Base-by-base conservation (phyloP, 306 rosid genomes). In the Vachellia pachyceras region DNA sequence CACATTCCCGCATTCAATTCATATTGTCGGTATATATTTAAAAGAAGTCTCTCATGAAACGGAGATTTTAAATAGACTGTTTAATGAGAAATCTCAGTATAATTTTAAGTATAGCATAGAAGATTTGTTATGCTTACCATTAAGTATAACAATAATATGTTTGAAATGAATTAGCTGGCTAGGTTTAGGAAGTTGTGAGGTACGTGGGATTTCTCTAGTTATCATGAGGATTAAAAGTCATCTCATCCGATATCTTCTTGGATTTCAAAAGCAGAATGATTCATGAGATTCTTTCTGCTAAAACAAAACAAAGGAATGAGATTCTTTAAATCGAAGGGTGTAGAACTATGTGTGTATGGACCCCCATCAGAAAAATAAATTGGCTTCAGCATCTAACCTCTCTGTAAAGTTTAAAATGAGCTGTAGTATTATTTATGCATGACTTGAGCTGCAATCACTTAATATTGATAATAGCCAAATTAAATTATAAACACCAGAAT, bases 311-410 rank as follows among this genome's bases (percentile, higher is more conserved):
- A 55, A 55, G 35, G 6, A 45, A 23, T 63, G 63, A 82, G 52
- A 79, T 25, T 57, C 60, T 72, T 76, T 29, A 42, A 71, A 79
- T 81, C 78, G 72, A 80, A 57, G 49, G 70, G 72, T 23, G 20
- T 23, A 36, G 76, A 47, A 14, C 6, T 3, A 3, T 12, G 17
- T 46, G 3, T 41, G 9, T 7, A 8, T 1, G 12, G 45, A 42
- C 45, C 12, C 45, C 45, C 45, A 42, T 42, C 45, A 42, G 45
- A 42, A 42, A 42, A 42, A 7, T 11, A 42, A 42, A 42, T 42
- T 11, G 12, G 11, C 45, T 11, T 42, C 14, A 14, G 1, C 55
- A 13, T 13, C 3, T 49, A 49, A 29, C 33, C 33, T 29, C 33
- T 29, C 33, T 29, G 33, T 29, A 29, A 29, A 29, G 33, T 29